These are phyloP conservation scores for Sclerotinia glacialis DNA, from an alignment of 2,329 filamentous ascomycete genomes.

Conservation along the genomic window DNA sequence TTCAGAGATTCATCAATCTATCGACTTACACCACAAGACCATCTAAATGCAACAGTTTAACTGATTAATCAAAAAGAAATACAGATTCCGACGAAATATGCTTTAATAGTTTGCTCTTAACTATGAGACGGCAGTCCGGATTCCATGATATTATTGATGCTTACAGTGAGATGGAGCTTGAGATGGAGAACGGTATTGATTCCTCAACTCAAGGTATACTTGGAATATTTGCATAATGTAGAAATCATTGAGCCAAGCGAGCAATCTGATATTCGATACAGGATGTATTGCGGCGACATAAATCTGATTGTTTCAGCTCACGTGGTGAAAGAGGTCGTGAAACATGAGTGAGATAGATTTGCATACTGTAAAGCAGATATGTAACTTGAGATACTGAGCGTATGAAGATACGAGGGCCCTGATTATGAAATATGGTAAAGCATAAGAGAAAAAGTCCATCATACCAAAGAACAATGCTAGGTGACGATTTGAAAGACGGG, in stretches of 20 bases:
- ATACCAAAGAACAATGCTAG: not conserved
- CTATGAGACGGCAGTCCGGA: not conserved
- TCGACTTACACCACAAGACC: not conserved
- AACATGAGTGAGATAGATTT: not conserved
- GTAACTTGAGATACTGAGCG: not conserved
- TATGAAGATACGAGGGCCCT: not conserved
- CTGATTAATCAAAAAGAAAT: not conserved
- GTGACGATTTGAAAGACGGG: not conserved
- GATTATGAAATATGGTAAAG: not conserved
- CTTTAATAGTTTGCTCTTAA: not conserved
- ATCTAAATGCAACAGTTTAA: not conserved
- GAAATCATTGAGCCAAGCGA: constrained; percentile 33
- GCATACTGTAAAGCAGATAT: not conserved
- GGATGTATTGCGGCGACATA: constrained; percentile 33
- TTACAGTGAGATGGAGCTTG: constrained; percentile 29
- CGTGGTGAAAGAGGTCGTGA: not conserved
- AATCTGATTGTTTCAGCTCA: constrained; percentile 21
- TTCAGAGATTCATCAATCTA: not conserved
- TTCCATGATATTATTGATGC: constrained; percentile 23
- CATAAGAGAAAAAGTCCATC: not conserved
- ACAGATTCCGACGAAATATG: not conserved
- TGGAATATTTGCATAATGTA: constrained; percentile 22
- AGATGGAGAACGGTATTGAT: constrained; percentile 22
- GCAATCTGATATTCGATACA: constrained; percentile 38
- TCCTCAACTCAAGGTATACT: constrained; percentile 24